phyloP scores from a whole-genome alignment of 208 protist genomes.

The Willaertia magna region DNA sequence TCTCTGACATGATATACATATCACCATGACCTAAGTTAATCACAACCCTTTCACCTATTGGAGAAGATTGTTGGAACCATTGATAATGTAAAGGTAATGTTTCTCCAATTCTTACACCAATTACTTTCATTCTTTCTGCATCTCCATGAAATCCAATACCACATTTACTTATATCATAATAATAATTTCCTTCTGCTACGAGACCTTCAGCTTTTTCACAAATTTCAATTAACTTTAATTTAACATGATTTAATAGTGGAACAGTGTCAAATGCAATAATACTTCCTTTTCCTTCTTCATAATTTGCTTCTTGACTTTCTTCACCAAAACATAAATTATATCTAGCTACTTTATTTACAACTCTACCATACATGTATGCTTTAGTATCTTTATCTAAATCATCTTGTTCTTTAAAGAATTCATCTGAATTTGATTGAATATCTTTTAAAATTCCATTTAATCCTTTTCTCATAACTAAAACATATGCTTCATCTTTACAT shows the following conservation, averaged over 20 bases:
- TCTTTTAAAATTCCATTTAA: constrained; percentile 18
- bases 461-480: constrained; percentile 25
- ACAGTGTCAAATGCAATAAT: constrained; percentile 15
- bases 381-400: constrained; percentile 18
- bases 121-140: constrained; percentile 28
- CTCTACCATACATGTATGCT: constrained; percentile 29
- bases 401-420: constrained; percentile 20
- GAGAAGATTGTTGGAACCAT: constrained; percentile 25
- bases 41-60: constrained; percentile 11
- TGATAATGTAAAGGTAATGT: constrained; percentile 27
- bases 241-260: constrained; percentile 10
- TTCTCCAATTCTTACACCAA: constrained; percentile 20
- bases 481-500: constrained; percentile 15
- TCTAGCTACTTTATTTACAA: constrained; percentile 26
- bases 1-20: constrained; percentile 36
- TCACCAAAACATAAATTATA: constrained; percentile 30
- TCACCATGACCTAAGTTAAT: constrained; percentile 28
- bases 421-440: neutral
- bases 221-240: neutral
- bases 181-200: constrained; percentile 33
- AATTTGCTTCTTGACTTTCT: constrained; percentile 17
- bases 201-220: constrained; percentile 15
- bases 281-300: constrained; percentile 28
- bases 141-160: constrained; percentile 38
- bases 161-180: constrained; percentile 31